Conservation (phyloP, 2,329 filamentous ascomycete genomes). For the Paracoccidioides lutzii region DNA sequence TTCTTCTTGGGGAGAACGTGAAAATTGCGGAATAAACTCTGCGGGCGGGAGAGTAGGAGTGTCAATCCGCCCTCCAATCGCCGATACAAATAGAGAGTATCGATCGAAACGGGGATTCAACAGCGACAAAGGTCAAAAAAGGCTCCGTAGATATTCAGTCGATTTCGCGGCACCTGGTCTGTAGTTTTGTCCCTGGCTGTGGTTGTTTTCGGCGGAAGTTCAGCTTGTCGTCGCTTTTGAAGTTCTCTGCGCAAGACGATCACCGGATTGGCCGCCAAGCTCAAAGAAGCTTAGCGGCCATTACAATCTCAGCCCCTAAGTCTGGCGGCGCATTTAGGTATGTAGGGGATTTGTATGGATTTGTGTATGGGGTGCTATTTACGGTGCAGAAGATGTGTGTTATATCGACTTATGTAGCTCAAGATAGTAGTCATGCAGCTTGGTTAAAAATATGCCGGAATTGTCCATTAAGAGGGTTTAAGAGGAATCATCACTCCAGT, state of each 20-base stretch:
- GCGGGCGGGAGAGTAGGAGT: neutral
- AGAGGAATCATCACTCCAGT: neutral
- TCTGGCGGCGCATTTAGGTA: neutral
- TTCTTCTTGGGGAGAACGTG: neutral
- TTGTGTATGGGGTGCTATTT: too few species aligned
- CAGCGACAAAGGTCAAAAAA: neutral
- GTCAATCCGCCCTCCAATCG: neutral
- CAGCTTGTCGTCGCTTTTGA: conserved; percentile 10
- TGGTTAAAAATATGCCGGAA: too few species aligned
- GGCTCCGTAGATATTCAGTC: neutral
- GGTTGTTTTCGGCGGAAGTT: neutral
- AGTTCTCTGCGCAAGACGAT: conserved; percentile 1
- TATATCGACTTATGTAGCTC: too few species aligned
- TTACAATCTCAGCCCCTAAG: neutral
- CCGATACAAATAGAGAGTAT: neutral
- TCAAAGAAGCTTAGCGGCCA: conserved; percentile 2
- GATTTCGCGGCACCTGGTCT: neutral
- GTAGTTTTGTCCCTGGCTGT: neutral
- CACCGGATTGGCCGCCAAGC: neutral
- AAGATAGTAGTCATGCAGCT: too few species aligned
- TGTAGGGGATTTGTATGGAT: neutral
- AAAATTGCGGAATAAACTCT: neutral
- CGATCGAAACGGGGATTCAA: neutral
- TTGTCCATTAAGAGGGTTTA: too few species aligned
- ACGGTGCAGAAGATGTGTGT: too few species aligned